A percentile compares a stretch with the other conserved stretches of the same genome.
phyloP scores from a whole-genome alignment of 2,329 filamentous ascomycete genomes.

The Phaeosphaeriaceae sp. region DNA sequence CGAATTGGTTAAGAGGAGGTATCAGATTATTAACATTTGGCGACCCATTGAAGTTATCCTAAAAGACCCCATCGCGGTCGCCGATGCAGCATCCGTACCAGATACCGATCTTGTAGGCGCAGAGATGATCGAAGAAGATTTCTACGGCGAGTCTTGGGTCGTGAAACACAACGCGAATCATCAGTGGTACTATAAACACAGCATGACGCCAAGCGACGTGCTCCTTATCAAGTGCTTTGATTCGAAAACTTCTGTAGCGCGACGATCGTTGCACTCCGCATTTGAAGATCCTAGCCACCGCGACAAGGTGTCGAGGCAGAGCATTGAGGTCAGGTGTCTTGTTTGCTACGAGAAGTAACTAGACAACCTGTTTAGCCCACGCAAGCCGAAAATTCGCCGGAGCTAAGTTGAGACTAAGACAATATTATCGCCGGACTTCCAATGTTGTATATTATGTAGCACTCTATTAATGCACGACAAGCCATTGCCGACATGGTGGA shows the following conservation, averaged over 20 bases:
- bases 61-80: constrained; percentile 37
- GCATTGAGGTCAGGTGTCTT: constrained; percentile 35
- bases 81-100: constrained; percentile 27
- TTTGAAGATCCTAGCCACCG: constrained; percentile 27
- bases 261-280: constrained; percentile 30
- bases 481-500: constrained; percentile 18
- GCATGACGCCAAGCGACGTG: constrained; percentile 28
- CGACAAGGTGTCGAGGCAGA: constrained; percentile 23
- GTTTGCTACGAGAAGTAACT: constrained; percentile 21
- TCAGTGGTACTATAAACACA: constrained; percentile 29
- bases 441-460: background rate
- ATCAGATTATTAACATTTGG: constrained; percentile 41
- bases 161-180: constrained; percentile 27
- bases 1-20: constrained; percentile 29
- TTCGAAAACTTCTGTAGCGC: constrained; percentile 20
- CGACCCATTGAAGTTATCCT: constrained; percentile 32
- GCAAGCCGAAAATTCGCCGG: background rate
- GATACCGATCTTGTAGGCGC: constrained; percentile 30
- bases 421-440: constrained; percentile 4
- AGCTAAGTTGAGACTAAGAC: background rate
- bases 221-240: constrained; percentile 38
- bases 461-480: constrained; percentile 2
- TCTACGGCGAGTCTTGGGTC: constrained; percentile 29
- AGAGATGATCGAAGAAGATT: constrained; percentile 27
- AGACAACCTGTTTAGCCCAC: too few species aligned